Conservation (phyloP, 1,284 basidiomycete genomes). For the Puccinia coronata region DNA sequence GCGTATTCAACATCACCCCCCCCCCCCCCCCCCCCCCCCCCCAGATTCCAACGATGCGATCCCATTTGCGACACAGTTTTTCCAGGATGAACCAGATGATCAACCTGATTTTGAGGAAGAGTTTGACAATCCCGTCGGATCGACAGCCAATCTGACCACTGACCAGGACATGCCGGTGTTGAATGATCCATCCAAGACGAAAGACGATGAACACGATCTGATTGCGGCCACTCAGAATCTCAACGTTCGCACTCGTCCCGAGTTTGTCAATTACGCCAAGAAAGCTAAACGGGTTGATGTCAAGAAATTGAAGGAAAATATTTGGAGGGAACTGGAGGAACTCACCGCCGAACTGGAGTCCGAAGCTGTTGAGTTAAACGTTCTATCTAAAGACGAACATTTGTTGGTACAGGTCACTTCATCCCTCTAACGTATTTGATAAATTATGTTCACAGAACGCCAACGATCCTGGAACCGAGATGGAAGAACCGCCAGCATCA, state of each 20-base stretch:
- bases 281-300: constrained; percentile 96
- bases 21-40: too few species aligned
- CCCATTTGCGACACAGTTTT: constrained; percentile 94
- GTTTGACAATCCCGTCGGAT: constrained; percentile 51
- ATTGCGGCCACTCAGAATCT: constrained; percentile 77
- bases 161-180: constrained; percentile 52
- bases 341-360: constrained; percentile 62
- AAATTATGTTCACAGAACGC: neutral
- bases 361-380: constrained; percentile 51
- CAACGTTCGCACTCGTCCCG: constrained; percentile 74
- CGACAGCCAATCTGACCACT: constrained; percentile 50
- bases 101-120: constrained; percentile 61
- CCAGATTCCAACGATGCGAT: constrained; percentile 63
- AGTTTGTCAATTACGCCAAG: constrained; percentile 92
- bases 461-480: neutral
- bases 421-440: constrained; percentile 51
- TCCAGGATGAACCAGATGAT: constrained; percentile 71
- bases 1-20: neutral
- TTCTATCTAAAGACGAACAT: neutral
- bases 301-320: constrained; percentile 93
- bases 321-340: constrained; percentile 87
- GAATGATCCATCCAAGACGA: constrained; percentile 60
- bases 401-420: constrained; percentile 63
- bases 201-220: constrained; percentile 77
- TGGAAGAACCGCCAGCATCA: constrained; percentile 4